Evolutionary conservation across 2,329 filamentous ascomycete genomes (phyloP), one percentile per base, ranked within the genome.

Genomic region (Alternaria ethzedia): DNA sequence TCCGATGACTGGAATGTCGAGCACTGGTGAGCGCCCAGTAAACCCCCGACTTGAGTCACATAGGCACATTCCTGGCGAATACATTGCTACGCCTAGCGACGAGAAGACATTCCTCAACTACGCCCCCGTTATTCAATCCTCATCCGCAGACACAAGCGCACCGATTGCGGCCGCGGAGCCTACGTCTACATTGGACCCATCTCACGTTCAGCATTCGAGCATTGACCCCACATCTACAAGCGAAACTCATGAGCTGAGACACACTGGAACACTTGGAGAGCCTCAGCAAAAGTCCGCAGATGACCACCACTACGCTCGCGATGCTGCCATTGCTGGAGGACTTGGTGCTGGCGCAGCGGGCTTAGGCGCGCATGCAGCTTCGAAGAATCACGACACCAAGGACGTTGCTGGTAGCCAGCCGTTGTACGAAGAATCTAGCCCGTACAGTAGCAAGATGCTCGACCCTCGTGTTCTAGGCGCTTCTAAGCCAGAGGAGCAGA

Each of bases 21-120:
- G 49, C 20, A 25, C 45, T 20, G 17, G 43, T 28, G 66, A 63
- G 10, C 59, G 67, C 9, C 71, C 70, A 11, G 23, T 80, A 65
- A 57, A 74, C 67, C 57, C 60, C 10, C 57, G 68, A 15, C 71
- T 80, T 17, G 80, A 80, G 55, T 80, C 81, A 9, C 68, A 68
- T 30, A 67, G 75, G 9, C 77, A 79, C 47, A 69, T 79, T 36
- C 77, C 78, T 12, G 78, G 78, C 17, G 76, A 73, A 20, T 79
- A 73, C 3, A 69, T 68, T n/a, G 67, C 73, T 2, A 78, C 77
- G 2, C 75, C 77, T 13, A 61, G 69, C 8, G 74, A 75, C 5
- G 74, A 77, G 50, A 66, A 69, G n/a, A 68, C 75, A n/a, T 74
- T 70, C 17, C 69, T 74, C 32, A 50, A 59, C 30, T 66, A 69